A percentile compares a stretch with the other conserved stretches of the same genome.
phyloP scores from a whole-genome alignment of 169 alveolate species.

The Besnoitia besnoiti region DNA sequence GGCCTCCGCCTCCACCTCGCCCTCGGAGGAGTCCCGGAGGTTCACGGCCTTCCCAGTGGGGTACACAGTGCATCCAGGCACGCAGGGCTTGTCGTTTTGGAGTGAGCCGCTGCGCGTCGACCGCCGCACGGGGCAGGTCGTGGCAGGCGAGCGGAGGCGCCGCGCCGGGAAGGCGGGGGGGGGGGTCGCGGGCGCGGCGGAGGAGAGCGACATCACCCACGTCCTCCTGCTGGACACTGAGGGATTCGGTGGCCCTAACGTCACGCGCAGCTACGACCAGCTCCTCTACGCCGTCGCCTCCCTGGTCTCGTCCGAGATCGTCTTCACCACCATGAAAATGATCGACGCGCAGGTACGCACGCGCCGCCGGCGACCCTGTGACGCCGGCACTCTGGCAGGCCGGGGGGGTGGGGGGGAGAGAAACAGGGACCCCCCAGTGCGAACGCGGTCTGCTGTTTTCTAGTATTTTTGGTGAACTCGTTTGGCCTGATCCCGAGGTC shows the following conservation, averaged over 20 bases:
- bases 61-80: constrained; percentile 64
- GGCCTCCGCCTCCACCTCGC: not conserved
- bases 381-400: no score
- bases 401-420: no score
- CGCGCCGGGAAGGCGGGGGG: not conserved
- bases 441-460: no score
- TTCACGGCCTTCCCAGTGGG: constrained; percentile 54
- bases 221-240: constrained; percentile 68
- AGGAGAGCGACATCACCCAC: not conserved
- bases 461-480: no score
- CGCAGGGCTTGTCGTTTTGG: constrained; percentile 57
- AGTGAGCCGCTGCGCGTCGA: constrained; percentile 55
- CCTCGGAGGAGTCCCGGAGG: constrained; percentile 1
- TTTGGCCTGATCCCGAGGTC: no score
- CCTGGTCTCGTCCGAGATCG: constrained; percentile 45
- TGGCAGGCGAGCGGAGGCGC: not conserved
- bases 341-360: constrained; percentile 40
- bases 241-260: constrained; percentile 69
- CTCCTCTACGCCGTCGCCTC: constrained; percentile 62
- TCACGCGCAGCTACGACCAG: constrained; percentile 60
- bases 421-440: no score
- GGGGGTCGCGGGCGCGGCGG: not conserved
- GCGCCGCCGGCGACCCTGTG: no score
- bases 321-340: constrained; percentile 60
- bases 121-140: constrained; percentile 36